Evolutionary conservation across 306 rosid species (phyloP).

Genomic region (Urtica urens): DNA sequence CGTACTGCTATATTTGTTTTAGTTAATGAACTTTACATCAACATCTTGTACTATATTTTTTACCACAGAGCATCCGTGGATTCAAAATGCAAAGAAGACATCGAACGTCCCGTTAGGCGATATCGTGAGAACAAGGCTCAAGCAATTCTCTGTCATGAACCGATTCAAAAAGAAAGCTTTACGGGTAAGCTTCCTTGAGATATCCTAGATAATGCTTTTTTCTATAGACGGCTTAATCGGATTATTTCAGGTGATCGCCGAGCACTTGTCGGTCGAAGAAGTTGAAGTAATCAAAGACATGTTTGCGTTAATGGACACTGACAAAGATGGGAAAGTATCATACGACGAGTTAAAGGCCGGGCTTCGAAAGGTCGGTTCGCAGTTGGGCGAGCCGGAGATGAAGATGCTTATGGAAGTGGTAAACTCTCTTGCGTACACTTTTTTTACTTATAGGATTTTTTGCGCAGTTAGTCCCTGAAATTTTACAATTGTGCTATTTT

Average conservation of each 20-base stretch:
- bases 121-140: slow-evolving; percentile 91
- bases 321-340: slow-evolving; percentile 77
- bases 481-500: no score
- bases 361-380: slow-evolving; percentile 86
- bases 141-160: slow-evolving; percentile 94
- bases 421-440: no score
- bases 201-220: slow-evolving; percentile 16
- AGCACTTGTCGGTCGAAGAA: slow-evolving; percentile 90
- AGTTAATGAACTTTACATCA: neutral
- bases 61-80: slow-evolving; percentile 84
- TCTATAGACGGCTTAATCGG: slow-evolving; percentile 8
- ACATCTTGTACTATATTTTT: slow-evolving; percentile 9
- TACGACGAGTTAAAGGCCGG: slow-evolving; percentile 86
- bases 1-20: no score
- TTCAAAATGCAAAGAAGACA: slow-evolving; percentile 91
- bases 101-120: slow-evolving; percentile 93
- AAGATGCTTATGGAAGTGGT: slow-evolving; percentile 99
- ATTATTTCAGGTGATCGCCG: slow-evolving; percentile 75
- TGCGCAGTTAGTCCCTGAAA: no score
- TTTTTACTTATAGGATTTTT: no score
- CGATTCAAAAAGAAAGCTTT: slow-evolving; percentile 96
- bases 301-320: slow-evolving; percentile 94
- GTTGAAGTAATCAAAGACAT: slow-evolving; percentile 95
- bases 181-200: slow-evolving; percentile 51
- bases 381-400: slow-evolving; percentile 93